phyloP scores from a whole-genome alignment of 768 basidiomycete species.

The Mycena latifolia region DNA sequence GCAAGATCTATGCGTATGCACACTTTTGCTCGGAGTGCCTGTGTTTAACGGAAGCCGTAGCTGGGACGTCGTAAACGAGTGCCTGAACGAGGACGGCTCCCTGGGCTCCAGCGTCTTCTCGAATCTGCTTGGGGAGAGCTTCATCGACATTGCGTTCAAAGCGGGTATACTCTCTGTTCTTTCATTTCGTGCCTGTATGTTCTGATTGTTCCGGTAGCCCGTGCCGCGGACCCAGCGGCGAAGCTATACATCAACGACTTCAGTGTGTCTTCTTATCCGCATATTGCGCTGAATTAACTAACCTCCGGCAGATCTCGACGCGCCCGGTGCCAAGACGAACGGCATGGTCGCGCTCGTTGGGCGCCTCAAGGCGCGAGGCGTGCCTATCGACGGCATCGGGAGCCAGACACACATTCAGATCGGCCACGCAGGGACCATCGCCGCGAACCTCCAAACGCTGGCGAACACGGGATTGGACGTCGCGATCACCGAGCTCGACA shows the following conservation, averaged over 20 bases:
- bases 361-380: conserved; percentile 57
- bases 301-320: conserved; percentile 47
- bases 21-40: neutral
- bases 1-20: conserved; percentile 45
- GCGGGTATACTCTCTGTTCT: neutral
- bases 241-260: conserved; percentile 17
- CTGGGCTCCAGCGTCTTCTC: conserved; percentile 5
- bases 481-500: conserved; percentile 16
- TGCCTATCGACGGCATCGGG: conserved; percentile 66
- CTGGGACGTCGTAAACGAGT: conserved; percentile 68
- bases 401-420: conserved; percentile 1
- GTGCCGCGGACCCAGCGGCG: conserved; percentile 6
- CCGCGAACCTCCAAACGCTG: conserved; percentile 5
- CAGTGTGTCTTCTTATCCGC: neutral
- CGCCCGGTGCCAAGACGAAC: conserved; percentile 64
- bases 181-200: too few species aligned
- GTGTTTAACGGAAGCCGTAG: conserved; percentile 26
- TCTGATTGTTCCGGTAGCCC: neutral
- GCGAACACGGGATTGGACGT: conserved; percentile 13
- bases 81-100: conserved; percentile 5
- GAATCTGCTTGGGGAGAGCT: conserved; percentile 4
- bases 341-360: conserved; percentile 67
- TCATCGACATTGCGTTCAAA: conserved; percentile 15
- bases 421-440: neutral
- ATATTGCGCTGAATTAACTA: too few species aligned